Evolutionary conservation across 164 flowering plant species (phyloP), one percentile per base, ranked within the genome.

Genomic region (Malania oleifera): DNA sequence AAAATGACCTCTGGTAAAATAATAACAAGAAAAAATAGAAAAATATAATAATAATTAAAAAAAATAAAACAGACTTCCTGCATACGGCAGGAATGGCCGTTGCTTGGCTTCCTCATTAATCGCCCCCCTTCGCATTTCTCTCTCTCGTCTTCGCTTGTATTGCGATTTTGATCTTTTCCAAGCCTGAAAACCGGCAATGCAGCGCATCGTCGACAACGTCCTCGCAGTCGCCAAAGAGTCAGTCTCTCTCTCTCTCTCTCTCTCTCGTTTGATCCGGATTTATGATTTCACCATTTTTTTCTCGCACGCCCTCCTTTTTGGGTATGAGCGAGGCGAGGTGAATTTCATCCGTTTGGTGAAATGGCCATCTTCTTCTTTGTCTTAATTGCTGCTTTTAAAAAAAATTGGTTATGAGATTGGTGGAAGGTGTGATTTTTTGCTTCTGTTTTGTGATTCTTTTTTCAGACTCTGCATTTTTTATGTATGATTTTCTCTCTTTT

Each of bases 221-320:
- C 84, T 92, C 52, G 96, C 98, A 24, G 78, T 92, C 47, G 72
- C 86, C 38, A 92, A 92, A 75, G 98, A 92, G 98, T 89, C 20
- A 76, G 91, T 63, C 28, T 24, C 50, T 51, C 22, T 38, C 28
- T 29, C 17, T 52, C 43, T 26, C 47, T 13, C 15, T 17, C 28
- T 50, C 48, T 58, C 15, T 15, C 24, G 51, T 19, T 15, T 2
- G 22, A 47, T 19, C 10, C 2, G 13, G 3, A 47, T 47, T 19
- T 47, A 2, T 5, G 6, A 15, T 47, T 47, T 27, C n/a, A 7
- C 27, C 43, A 3, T 17, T 28, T 24, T 54, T 3, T 62, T 52
- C 23, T 24, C 31, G 43, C 39, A 20, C 1, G 54, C 29, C 23
- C 31, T 43, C 9, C 8, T 38, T 17, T 23, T 35, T 7, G 17